These are phyloP conservation scores for Rhodotorula sp. DNA, from an alignment of 1,284 basidiomycete genomes.

Conservation along the genomic window DNA sequence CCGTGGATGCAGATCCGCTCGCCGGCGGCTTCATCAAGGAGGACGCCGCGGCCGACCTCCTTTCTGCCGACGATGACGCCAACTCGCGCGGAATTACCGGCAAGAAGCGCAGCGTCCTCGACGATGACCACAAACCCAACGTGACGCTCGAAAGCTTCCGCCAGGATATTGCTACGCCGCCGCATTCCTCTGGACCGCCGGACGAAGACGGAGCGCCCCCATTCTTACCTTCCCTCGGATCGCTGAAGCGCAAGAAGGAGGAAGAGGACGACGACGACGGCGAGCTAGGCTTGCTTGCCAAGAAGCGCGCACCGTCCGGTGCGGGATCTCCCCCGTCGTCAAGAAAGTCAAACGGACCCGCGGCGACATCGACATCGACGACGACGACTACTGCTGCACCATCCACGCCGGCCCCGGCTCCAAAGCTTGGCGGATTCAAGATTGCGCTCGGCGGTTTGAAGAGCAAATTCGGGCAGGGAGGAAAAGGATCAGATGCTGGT, in stretches of 20 bases:
- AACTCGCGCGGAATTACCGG: neutral
- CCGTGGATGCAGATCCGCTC: neutral
- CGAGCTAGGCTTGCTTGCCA: constrained; percentile 57
- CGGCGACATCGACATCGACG: neutral
- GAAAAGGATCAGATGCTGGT: neutral
- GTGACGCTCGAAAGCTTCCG: neutral
- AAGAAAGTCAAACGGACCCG: neutral
- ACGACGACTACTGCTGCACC: neutral
- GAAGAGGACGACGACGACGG: constrained; percentile 64
- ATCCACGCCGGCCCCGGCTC: neutral
- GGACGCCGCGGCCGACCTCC: neutral
- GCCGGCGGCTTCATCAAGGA: constrained; percentile 37
- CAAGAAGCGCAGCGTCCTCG: neutral
- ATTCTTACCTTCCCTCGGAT: constrained; percentile 54
- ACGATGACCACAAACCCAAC: neutral
- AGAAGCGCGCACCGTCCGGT: constrained; percentile 50
- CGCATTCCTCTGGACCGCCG: constrained; percentile 49
- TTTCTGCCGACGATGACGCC: neutral
- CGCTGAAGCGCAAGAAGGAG: constrained; percentile 66
- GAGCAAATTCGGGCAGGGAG: constrained; percentile 12
- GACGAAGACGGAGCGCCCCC: constrained; percentile 49
- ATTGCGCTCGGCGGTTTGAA: constrained; percentile 26
- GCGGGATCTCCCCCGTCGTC: neutral
- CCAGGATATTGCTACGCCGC: neutral
- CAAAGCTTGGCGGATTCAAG: constrained; percentile 20